Conservation (phyloP, 139 green algal species). For the Chlamydomonas asymmetrica region DNA sequence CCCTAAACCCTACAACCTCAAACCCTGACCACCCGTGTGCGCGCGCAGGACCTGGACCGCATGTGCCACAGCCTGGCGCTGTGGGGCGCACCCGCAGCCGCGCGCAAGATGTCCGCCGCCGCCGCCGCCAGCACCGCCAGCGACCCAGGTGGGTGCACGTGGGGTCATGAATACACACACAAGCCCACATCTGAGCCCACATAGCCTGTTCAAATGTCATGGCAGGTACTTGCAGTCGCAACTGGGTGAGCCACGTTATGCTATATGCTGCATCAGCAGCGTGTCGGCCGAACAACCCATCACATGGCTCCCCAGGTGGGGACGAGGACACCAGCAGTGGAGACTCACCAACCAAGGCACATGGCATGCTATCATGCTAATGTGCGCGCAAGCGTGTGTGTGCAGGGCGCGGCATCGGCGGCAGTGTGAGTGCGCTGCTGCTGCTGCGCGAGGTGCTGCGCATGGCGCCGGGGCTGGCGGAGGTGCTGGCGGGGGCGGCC, state of each 20-base stretch:
- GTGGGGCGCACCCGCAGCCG: not conserved
- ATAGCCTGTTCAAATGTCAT: no score
- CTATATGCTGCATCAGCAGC: no score
- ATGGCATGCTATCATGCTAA: no score
- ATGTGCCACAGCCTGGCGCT: slow-evolving; percentile 51
- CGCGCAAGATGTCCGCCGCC: not conserved
- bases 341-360: no score
- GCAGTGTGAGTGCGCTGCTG: slow-evolving; percentile 10
- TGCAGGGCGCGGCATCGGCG: slow-evolving; percentile 28
- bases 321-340: not conserved
- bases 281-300: no score
- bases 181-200: no score
- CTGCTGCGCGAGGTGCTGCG: slow-evolving; percentile 29
- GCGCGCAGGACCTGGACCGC: slow-evolving; percentile 60
- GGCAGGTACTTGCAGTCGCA: no score
- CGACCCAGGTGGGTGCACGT: not conserved
- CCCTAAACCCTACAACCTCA: no score
- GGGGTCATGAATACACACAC: no score
- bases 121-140: not conserved
- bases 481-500: slow-evolving; percentile 16
- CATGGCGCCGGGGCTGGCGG: slow-evolving; percentile 1
- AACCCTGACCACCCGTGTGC: no score
- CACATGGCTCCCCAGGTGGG: no score
- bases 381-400: not conserved
- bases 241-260: no score